Conservation (phyloP, 805 yeast species). For the Candida mattraensis region DNA sequence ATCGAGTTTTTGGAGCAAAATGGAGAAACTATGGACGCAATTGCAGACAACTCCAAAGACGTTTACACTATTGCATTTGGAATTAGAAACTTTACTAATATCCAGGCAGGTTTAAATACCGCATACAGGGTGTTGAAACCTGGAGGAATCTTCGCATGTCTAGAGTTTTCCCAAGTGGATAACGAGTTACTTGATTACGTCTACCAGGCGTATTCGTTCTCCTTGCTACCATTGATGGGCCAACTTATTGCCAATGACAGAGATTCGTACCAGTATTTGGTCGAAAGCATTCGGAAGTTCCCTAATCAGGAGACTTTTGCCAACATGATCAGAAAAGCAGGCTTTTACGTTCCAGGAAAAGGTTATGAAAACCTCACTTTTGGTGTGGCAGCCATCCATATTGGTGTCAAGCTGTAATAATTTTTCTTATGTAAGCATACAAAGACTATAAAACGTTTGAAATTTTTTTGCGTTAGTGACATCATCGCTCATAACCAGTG, state of each 20-base stretch:
- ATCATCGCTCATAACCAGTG: slow-evolving; percentile 7
- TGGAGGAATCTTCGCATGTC: slow-evolving; percentile 96
- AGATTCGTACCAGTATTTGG: slow-evolving; percentile 94
- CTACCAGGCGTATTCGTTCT: slow-evolving; percentile 88
- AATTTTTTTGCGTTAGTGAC: not conserved
- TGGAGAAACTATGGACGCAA: slow-evolving; percentile 84
- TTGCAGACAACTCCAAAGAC: slow-evolving; percentile 86
- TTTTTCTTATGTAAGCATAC: not conserved
- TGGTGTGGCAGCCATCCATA: slow-evolving; percentile 94
- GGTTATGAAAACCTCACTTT: slow-evolving; percentile 94
- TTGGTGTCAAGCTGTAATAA: slow-evolving; percentile 79
- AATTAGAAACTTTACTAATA: slow-evolving; percentile 92
- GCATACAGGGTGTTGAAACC: slow-evolving; percentile 95
- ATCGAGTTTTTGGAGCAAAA: slow-evolving; percentile 85
- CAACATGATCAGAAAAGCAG: slow-evolving; percentile 90
- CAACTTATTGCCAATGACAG: slow-evolving; percentile 93
- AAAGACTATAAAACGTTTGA: not conserved
- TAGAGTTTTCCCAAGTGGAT: slow-evolving; percentile 91
- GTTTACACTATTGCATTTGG: slow-evolving; percentile 97
- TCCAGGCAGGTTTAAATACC: slow-evolving; percentile 91
- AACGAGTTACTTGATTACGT: slow-evolving; percentile 70
- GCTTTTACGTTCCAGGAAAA: slow-evolving; percentile 83
- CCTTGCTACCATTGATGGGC: slow-evolving; percentile 89
- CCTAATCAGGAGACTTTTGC: slow-evolving; percentile 92
- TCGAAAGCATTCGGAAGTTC: slow-evolving; percentile 88